phyloP scores from a whole-genome alignment of 495 filamentous ascomycete species.

The Tetracladium setigerum region DNA sequence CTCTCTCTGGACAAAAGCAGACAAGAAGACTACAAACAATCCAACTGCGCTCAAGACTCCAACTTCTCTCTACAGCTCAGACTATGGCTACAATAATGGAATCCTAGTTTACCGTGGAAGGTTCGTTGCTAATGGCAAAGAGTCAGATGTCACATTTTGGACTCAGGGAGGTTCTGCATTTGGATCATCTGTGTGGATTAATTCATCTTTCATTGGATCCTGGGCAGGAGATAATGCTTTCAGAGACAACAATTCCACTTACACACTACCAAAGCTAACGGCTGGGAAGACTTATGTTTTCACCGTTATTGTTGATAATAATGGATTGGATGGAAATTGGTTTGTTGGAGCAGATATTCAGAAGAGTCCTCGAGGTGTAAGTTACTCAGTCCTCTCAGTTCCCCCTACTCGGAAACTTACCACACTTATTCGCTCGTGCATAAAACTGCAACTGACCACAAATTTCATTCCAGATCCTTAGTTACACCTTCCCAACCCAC shows the following conservation, averaged over 20 bases:
- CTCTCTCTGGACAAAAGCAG: constrained; percentile 52
- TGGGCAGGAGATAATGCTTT: constrained; percentile 37
- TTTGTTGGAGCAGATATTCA: constrained; percentile 49
- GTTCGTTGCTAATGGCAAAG: constrained; percentile 59
- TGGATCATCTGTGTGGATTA: constrained; percentile 43
- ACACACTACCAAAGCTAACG: constrained; percentile 46
- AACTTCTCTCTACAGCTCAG: constrained; percentile 55
- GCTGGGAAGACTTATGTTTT: constrained; percentile 49
- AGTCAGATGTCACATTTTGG: constrained; percentile 44
- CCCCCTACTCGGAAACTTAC: too few relatives aligned
- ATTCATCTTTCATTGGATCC: constrained; percentile 45
- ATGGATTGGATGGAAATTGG: constrained; percentile 61
- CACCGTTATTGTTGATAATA: constrained; percentile 67
- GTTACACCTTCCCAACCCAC: constrained; percentile 33
- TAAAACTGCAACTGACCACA: too few relatives aligned
- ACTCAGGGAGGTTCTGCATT: constrained; percentile 59
- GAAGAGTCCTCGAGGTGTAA: constrained; percentile 68
- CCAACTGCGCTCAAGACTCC: constrained; percentile 48
- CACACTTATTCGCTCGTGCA: too few relatives aligned
- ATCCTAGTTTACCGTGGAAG: constrained; percentile 62
- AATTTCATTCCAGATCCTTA: too few relatives aligned
- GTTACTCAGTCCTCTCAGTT: too few relatives aligned
- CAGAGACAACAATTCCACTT: constrained; percentile 41
- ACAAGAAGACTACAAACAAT: constrained; percentile 47
- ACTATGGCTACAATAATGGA: constrained; percentile 71